Percentiles rank a stretch among this genome's conserved stretches.
Evolutionary conservation across 306 rosid genomes (phyloP).

Genomic region (Nissolia schottii): DNA sequence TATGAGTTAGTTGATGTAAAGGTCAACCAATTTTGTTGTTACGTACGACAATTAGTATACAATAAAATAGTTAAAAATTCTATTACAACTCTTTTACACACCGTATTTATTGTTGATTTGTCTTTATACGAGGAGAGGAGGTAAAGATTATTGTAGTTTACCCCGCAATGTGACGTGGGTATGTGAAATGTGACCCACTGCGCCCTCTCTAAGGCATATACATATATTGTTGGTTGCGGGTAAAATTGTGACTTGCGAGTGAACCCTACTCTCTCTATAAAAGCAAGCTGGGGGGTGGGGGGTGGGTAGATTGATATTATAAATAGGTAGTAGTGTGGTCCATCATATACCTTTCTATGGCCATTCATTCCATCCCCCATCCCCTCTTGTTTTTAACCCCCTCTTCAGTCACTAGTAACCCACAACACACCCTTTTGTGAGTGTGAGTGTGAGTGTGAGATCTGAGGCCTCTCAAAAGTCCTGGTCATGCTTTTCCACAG

Average conservation of each 20-base stretch:
- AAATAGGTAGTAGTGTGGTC: slow-evolving; percentile 80
- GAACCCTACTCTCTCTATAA: slow-evolving; percentile 68
- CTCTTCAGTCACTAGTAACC: no score
- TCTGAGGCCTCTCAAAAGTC: slow-evolving; percentile 48
- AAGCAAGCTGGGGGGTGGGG: no score
- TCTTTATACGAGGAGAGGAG: slow-evolving; percentile 30
- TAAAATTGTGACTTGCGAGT: slow-evolving; percentile 35
- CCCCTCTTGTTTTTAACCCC: not conserved
- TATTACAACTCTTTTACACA: no score
- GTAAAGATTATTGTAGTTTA: slow-evolving; percentile 38
- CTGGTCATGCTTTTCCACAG: slow-evolving; percentile 98
- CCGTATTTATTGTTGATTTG: slow-evolving; percentile 18
- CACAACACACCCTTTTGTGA: not conserved
- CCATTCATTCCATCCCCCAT: slow-evolving; percentile 4
- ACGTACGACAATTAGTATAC: no score
- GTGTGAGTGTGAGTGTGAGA: slow-evolving; percentile 21
- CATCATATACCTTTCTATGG: slow-evolving; percentile 42
- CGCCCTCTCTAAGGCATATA: no score
- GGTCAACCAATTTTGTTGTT: no score
- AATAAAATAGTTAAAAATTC: no score
- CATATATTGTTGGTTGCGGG: no score
- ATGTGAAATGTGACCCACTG: slow-evolving; percentile 66
- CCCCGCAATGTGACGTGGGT: slow-evolving; percentile 48
- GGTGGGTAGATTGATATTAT: slow-evolving; percentile 52
- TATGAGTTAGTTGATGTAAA: no score